phyloP scores from a whole-genome alignment of 805 yeast species.

The Wickerhamomyces tratensis region DNA sequence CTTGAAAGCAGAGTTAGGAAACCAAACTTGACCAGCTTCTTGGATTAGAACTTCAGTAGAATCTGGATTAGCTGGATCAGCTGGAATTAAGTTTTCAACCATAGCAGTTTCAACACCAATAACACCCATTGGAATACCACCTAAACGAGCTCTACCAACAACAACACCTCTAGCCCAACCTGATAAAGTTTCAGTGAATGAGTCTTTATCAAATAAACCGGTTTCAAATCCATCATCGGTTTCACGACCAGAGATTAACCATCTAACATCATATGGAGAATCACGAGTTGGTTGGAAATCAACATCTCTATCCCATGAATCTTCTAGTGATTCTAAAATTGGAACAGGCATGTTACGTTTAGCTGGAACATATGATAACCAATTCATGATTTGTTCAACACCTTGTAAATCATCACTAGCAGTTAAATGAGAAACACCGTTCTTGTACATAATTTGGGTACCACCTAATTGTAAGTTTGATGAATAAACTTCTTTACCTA shows the following conservation, averaged over 20 bases:
- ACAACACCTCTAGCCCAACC: constrained; percentile 99
- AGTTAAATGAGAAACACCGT: constrained; percentile 97
- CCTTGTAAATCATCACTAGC: constrained; percentile 97
- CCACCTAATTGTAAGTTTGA: constrained; percentile 98
- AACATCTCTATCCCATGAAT: constrained; percentile 90
- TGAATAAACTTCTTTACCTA: constrained; percentile 95
- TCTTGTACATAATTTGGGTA: constrained; percentile 95
- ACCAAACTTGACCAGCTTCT: constrained; percentile 99
- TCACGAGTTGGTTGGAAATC: constrained; percentile 66
- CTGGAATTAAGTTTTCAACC: constrained; percentile 86
- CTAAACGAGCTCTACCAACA: constrained; percentile 96
- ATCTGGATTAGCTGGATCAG: constrained; percentile 97
- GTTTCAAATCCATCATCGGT: constrained; percentile 64
- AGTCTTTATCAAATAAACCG: constrained; percentile 87
- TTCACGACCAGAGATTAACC: constrained; percentile 84
- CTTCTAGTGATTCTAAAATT: constrained; percentile 60
- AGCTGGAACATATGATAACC: constrained; percentile 95
- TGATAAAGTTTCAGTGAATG: constrained; percentile 91
- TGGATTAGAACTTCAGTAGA: constrained; percentile 81
- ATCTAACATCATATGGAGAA: constrained; percentile 83
- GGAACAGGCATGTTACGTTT: constrained; percentile 88
- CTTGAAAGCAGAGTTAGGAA: constrained; percentile 98
- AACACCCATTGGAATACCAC: constrained; percentile 98
- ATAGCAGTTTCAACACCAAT: constrained; percentile 91
- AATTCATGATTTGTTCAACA: constrained; percentile 85